These are phyloP conservation scores for Schizosaccharomyces lindneri DNA, from an alignment of 805 yeast species.

Conservation along the genomic window DNA sequence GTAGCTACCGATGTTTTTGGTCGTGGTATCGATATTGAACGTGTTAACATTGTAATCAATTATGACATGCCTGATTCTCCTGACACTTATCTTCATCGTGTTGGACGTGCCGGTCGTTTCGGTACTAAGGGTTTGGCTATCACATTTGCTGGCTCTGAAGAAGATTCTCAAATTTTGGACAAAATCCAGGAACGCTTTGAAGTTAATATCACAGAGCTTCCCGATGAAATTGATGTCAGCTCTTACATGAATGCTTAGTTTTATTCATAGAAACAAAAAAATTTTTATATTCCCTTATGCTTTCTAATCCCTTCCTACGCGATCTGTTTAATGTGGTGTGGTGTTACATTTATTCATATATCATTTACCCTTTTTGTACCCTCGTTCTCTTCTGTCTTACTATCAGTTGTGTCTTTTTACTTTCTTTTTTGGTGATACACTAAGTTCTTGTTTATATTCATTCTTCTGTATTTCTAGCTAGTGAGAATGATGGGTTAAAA, in stretches of 20 bases:
- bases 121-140: constrained; percentile 97
- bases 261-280: background rate
- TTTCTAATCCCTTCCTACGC: background rate
- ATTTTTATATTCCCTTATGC: background rate
- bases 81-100: constrained; percentile 95
- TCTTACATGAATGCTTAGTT: constrained; percentile 82
- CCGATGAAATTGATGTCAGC: constrained; percentile 89
- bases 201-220: constrained; percentile 82
- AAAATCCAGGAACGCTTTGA: constrained; percentile 94
- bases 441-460: no score
- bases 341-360: no score
- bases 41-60: constrained; percentile 92
- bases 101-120: constrained; percentile 98
- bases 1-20: constrained; percentile 96
- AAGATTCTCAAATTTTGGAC: constrained; percentile 70
- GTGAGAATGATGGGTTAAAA: no score
- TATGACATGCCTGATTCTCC: constrained; percentile 74
- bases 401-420: no score
- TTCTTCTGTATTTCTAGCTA: no score
- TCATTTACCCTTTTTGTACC: no score
- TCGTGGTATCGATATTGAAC: constrained; percentile 97
- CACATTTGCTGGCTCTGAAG: constrained; percentile 63
- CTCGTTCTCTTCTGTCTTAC: no score
- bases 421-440: no score
- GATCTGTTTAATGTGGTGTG: no score